Evolutionary conservation across 2,329 filamentous ascomycete genomes (phyloP), one percentile per base, ranked within the genome.

Genomic region (Trichoderma oligosporum): DNA sequence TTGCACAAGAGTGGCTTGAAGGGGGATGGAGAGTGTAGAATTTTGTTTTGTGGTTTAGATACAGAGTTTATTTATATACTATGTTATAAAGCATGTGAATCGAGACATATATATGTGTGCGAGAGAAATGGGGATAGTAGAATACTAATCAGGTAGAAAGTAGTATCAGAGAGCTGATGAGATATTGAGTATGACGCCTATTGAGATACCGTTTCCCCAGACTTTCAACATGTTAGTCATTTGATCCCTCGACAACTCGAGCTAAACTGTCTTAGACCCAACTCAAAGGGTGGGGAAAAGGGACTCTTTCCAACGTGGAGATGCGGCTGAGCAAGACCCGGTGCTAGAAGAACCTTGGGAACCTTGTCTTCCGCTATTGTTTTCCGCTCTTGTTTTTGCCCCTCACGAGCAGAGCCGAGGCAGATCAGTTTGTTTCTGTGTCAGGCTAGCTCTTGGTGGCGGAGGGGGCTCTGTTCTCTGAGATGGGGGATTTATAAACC

Each of bases 1-100:
- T 66, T n/a, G 25, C 62, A 0, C 45, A 64, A 14, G 58, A 59
- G 18, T 66, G 63, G 65, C 33, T 67, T 25, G 25, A 47, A 16
- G 59, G 59, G 25, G 57, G 46, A 22, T 61, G 59, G 59, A 36
- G 24, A 22, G 29, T 18, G 2, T 52, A 27, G 41, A 41, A 24
- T n/a, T n/a, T n/a, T n/a, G n/a, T n/a, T n/a, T n/a, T n/a, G n/a
- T n/a, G n/a, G n/a, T n/a, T n/a, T n/a, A n/a, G n/a, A n/a, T n/a
- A n/a, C n/a, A 7, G 22, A 18, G 4, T 18, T 3, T 25, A 20
- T 48, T 25, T 38, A 11, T 6, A 9, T 9, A 11, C 6, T 33
- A 14, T 31, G 9, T 46, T 6, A 16, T 39, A 4, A 38, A 25
- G 29, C 49, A 27, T 8, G 41, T 36, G 39, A 42, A 39, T 31